Evolutionary conservation across 139 green algal genomes (phyloP).

Genomic region (Coelastrella sp.): DNA sequence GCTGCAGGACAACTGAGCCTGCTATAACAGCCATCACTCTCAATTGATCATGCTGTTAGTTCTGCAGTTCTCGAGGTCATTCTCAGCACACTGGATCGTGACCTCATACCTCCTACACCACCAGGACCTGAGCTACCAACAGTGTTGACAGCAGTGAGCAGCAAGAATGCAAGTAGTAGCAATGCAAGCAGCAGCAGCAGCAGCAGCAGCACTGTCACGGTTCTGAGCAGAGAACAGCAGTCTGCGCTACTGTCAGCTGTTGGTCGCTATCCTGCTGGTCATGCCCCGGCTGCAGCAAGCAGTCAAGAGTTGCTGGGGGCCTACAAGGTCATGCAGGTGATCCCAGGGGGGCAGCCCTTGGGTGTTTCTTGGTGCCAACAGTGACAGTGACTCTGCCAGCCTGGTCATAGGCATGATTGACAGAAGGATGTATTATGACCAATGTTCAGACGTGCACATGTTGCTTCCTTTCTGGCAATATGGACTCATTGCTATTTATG

Average conservation of each 20-base stretch:
- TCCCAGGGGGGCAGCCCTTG: too few relatives aligned
- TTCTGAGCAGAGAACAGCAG: not conserved
- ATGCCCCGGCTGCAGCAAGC: slow-evolving; percentile 31
- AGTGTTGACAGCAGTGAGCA: not conserved
- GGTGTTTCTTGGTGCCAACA: too few relatives aligned
- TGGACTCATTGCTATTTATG: too few relatives aligned
- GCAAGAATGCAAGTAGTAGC: not conserved
- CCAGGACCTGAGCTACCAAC: not conserved
- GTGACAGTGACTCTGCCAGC: too few relatives aligned
- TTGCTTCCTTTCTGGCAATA: too few relatives aligned
- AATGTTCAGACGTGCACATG: too few relatives aligned
- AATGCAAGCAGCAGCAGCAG: not conserved
- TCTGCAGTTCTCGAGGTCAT: slow-evolving; percentile 41
- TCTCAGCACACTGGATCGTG: slow-evolving; percentile 34
- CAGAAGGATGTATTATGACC: too few relatives aligned
- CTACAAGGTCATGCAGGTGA: slow-evolving; percentile 43
- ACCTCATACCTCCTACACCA: slow-evolving; percentile 11
- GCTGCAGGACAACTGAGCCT: not conserved
- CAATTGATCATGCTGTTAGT: not conserved
- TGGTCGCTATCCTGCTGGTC: slow-evolving; percentile 34
- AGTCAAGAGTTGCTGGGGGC: slow-evolving; percentile 33
- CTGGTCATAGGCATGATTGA: too few relatives aligned
- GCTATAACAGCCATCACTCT: not conserved
- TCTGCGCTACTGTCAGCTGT: not conserved
- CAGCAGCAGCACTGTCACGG: slow-evolving; percentile 16